Evolutionary conservation across 78 protist genomes (phyloP), one percentile per base, ranked within the genome.

Genomic region (Pigoraptor vietnamica): DNA sequence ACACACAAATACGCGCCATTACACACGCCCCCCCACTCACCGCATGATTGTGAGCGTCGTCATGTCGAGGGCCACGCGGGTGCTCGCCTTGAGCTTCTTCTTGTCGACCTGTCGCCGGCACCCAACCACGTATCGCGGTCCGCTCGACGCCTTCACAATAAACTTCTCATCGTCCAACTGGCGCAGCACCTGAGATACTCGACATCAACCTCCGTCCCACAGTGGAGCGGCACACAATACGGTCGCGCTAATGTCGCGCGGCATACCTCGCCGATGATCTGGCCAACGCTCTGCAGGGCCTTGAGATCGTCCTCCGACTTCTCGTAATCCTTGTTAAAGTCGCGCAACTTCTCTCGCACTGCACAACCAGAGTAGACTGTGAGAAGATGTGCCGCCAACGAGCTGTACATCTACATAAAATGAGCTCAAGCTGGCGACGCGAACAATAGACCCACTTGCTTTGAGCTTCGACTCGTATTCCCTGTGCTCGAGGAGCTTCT

Each of bases 31-130:
- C 29, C 99, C 99, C 39, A 99, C 92, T 23, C 94, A 88, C 32
- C 99, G 95, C 99, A 99, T 98, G 94, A 99, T 99, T 2, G 99
- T 99, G 81, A 99, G 93, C 24, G 99, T 99, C 24, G 99, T 97
- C 96, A 98, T 97, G 93, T 99, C 99, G n/a, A 99, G 96, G 35
- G 99, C 95, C 1, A 99, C 99, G 32, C 99, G 97, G 21, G 98
- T 97, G 29, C 99, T 98, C 23, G 98, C 94, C 82, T 56, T 91
- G 39, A 99, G 96, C 90, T 95, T 95, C 38, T 79, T 91, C 48
- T 94, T 94, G 86, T 97, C 97, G 48, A 98, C 93, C 89, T 94
- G 95, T 24, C 93, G 39, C 19, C 98, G 48, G 92, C 98, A 97
- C 24, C 99, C 99, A 6, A 99, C 99, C 21, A 99, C 98, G 93